Percentiles rank a stretch among this genome's conserved stretches.
Conservation (phyloP, 2,329 filamentous ascomycete genomes). For the Verticillium klebahnii region DNA sequence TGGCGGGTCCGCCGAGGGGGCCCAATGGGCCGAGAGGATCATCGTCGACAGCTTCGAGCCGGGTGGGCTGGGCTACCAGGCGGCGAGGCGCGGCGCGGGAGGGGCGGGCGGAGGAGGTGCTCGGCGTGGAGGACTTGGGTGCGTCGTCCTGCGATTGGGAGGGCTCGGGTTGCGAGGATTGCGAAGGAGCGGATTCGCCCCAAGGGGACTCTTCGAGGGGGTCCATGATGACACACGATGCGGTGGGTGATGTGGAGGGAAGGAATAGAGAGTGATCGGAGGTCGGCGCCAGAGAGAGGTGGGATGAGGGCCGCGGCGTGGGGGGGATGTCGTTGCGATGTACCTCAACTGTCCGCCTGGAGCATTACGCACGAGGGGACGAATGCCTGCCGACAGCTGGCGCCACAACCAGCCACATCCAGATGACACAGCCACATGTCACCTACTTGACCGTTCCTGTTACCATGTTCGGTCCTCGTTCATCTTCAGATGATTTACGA, state of each 20-base stretch:
- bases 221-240: slow-evolving; percentile 32
- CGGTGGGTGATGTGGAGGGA: not conserved
- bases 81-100: slow-evolving; percentile 50
- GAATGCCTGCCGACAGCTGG: not conserved
- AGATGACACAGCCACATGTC: not conserved
- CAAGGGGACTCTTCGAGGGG: slow-evolving; percentile 48
- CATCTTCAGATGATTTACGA: too few relatives aligned
- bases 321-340: not conserved
- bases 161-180: slow-evolving; percentile 26
- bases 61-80: slow-evolving; percentile 70
- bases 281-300: not conserved
- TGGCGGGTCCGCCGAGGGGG: slow-evolving; percentile 49
- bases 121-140: slow-evolving; percentile 23
- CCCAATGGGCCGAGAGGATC: slow-evolving; percentile 77
- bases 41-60: slow-evolving; percentile 66
- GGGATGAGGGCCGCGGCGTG: not conserved
- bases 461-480: too few relatives aligned
- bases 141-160: slow-evolving; percentile 22
- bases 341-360: not conserved
- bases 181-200: slow-evolving; percentile 40
- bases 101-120: slow-evolving; percentile 28
- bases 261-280: not conserved
- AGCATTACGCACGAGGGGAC: not conserved
- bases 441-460: not conserved
- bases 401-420: not conserved